Base-by-base conservation (phyloP, 2,329 filamentous ascomycete genomes). In the Arthroderma sp. region DNA sequence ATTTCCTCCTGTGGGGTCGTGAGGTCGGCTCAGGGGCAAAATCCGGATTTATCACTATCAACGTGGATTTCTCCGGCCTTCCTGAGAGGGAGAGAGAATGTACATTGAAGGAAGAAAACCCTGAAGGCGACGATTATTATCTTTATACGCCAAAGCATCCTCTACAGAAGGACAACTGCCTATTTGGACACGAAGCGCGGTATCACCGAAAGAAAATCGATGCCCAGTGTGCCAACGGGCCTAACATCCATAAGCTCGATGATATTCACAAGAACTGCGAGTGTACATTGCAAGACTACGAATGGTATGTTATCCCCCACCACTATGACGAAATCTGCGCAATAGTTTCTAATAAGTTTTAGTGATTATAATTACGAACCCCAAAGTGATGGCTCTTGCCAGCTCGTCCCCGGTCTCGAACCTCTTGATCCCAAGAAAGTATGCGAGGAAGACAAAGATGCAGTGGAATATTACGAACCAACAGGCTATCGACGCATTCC, bases 301-400 rank as follows among this genome's bases (percentile, higher is more conserved):
- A 98, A 73, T 98, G 91, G 84, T 88, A 67, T 68, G 79, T 66
- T 28, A 9, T 39, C 42, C 41, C 6, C 27, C 43, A 38, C 8
- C 22, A 27, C 47, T 29, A 11, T 32, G 10, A 43, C 29, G 29
- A 33, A 32, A 29, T 46, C 5, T 29, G 42, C 15, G 15, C 45
- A 29, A 47, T 38, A 37, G 38, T 40, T 37, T 36, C 39, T 32
- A 22, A 22, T 22, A 22, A 22, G 15, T 49, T 51, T 4, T 41
- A 91, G 85, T 65, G 89, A 93, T 60, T 98, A 86, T 72, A 98
- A 98, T 64, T 98, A 78, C 63, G 81, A 96, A 60, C 77, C 83
- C 39, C 77, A 84, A 61, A 73, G 68, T 29, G 83, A 88, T 57
- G 82, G 83, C 40, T 78, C 82, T 50, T 98, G 91, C 65, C 64